These are phyloP conservation scores for Neurospora intermedia DNA, from an alignment of 495 filamentous ascomycete species.

Conservation along the genomic window DNA sequence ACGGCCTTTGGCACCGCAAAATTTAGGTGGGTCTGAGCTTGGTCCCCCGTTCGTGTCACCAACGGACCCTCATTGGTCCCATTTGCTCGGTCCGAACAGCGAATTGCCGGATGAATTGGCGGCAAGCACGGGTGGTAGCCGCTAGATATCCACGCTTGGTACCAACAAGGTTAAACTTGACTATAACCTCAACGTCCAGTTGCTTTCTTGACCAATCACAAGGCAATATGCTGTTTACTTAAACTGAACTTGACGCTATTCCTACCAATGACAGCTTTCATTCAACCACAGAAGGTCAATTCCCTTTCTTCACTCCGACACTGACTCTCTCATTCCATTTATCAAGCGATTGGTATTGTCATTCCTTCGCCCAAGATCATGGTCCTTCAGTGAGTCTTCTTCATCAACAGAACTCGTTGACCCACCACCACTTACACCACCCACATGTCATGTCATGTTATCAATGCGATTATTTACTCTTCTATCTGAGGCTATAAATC, in stretches of 20 bases:
- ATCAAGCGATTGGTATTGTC: too few species aligned
- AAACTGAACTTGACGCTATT: background rate
- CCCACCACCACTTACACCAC: background rate
- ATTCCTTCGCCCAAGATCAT: background rate
- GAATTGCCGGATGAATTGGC: background rate
- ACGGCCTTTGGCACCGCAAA: constrained; percentile 1
- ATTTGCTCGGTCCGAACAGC: background rate
- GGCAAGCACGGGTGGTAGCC: background rate
- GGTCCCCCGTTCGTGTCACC: background rate
- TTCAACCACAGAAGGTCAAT: background rate
- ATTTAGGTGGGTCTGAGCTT: constrained; percentile 7
- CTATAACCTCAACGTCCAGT: background rate
- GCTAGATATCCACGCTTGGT: too few species aligned
- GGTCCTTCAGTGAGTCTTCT: background rate
- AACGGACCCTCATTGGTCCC: background rate
- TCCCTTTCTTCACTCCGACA: background rate
- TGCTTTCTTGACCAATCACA: background rate
- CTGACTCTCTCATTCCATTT: background rate
- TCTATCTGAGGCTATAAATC: too few species aligned
- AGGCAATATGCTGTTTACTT: background rate
- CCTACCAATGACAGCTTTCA: background rate
- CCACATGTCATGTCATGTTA: too few species aligned
- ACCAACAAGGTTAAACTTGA: background rate
- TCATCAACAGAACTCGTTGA: too few species aligned
- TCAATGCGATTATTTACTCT: too few species aligned